phyloP scores from a whole-genome alignment of 2,329 filamentous ascomycete species.

The Trichoderma breve region DNA sequence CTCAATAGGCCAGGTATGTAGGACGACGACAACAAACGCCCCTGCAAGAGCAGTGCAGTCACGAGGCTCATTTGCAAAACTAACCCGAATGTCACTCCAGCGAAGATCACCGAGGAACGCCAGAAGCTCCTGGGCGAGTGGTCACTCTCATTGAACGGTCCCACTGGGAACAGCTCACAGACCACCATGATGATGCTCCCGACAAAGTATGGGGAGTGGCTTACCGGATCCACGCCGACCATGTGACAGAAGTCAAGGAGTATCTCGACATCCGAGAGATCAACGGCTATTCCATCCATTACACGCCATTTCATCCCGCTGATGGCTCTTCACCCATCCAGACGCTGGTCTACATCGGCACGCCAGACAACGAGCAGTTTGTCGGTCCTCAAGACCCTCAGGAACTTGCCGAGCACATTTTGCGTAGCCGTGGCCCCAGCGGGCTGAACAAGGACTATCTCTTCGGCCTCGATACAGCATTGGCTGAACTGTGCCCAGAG shows the following conservation, averaged over 20 bases:
- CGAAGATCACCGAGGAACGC: constrained; percentile 92
- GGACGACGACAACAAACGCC: not conserved
- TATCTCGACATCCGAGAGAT: constrained; percentile 97
- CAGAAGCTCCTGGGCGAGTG: constrained; percentile 81
- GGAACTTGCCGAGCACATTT: constrained; percentile 76
- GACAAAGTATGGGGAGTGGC: constrained; percentile 86
- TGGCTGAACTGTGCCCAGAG: constrained; percentile 69
- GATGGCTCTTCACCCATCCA: constrained; percentile 42
- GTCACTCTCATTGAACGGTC: constrained; percentile 84
- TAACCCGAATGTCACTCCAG: constrained; percentile 46
- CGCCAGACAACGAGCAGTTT: constrained; percentile 91
- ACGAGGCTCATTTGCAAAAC: not conserved
- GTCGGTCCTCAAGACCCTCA: constrained; percentile 78
- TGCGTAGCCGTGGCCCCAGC: constrained; percentile 73
- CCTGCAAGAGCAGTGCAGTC: not conserved
- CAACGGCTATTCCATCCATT: constrained; percentile 94
- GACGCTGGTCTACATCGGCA: constrained; percentile 86
- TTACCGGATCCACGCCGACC: constrained; percentile 73
- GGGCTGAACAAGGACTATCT: constrained; percentile 90
- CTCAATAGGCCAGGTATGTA: constrained; percentile 40
- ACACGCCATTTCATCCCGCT: constrained; percentile 71
- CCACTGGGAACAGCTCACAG: constrained; percentile 77
- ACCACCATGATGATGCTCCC: constrained; percentile 59
- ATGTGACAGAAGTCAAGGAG: constrained; percentile 76
- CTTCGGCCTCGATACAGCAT: constrained; percentile 71